Conservation (phyloP, 176 grass and related monocot genomes). For the Carex pumila region DNA sequence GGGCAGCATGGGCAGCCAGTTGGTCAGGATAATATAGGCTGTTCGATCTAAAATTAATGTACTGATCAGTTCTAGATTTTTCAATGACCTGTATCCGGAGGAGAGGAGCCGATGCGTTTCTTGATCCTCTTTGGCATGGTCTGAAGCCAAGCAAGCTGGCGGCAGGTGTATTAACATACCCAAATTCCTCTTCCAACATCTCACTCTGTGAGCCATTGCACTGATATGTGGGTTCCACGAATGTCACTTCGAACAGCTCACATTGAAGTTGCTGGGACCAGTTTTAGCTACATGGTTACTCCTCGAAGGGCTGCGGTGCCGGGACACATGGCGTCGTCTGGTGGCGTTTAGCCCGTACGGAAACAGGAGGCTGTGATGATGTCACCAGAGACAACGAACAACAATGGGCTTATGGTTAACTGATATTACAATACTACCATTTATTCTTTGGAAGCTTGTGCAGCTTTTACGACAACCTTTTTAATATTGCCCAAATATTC, state of each 20-base stretch:
- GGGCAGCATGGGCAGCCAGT: background rate
- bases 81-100: background rate
- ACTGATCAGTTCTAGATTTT: background rate
- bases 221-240: background rate
- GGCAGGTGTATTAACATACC: background rate
- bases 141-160: conserved; percentile 14
- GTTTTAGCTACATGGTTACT: background rate
- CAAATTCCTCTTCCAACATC: background rate
- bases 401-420: background rate
- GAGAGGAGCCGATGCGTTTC: background rate
- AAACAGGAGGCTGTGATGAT: background rate
- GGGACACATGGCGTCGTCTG: conserved; percentile 12
- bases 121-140: background rate
- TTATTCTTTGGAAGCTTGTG: conserved; percentile 14
- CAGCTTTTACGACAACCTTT: background rate
- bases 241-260: background rate
- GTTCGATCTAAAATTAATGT: background rate
- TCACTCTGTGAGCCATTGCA: background rate
- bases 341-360: background rate
- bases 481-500: background rate
- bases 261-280: background rate
- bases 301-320: conserved; percentile 4
- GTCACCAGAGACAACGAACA: background rate
- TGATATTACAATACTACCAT: conserved; percentile 7
- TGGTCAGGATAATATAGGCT: background rate